phyloP scores from a whole-genome alignment of 2,329 filamentous ascomycete genomes.

The Elsinoe ampelina region DNA sequence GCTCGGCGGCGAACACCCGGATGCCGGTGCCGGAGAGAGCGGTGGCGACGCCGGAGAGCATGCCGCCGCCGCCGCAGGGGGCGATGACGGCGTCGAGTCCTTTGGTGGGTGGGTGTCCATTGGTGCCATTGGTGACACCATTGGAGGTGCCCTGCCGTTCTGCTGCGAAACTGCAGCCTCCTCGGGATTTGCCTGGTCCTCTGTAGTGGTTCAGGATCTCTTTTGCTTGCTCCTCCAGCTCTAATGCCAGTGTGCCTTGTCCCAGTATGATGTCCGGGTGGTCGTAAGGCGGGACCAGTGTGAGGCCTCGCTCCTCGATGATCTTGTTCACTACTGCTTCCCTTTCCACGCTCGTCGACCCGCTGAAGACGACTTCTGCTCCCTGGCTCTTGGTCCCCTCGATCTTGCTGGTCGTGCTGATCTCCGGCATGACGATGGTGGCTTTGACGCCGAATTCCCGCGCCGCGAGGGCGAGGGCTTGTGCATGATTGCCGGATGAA shows the following conservation, averaged over 20 bases:
- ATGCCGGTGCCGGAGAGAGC: constrained; percentile 63
- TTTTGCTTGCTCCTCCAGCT: constrained; percentile 65
- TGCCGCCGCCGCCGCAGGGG: constrained; percentile 79
- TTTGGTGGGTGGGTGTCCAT: constrained; percentile 13
- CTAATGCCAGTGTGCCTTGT: constrained; percentile 81
- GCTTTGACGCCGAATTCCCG: constrained; percentile 63
- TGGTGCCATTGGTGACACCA: not conserved
- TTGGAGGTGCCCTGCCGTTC: constrained; percentile 15
- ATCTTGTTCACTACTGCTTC: constrained; percentile 67
- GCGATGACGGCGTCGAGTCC: constrained; percentile 53
- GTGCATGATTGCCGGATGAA: constrained; percentile 87
- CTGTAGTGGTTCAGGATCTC: constrained; percentile 36
- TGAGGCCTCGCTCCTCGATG: constrained; percentile 61
- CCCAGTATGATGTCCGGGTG: constrained; percentile 86
- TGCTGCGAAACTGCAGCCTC: constrained; percentile 21
- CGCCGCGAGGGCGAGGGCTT: constrained; percentile 82
- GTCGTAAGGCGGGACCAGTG: constrained; percentile 82
- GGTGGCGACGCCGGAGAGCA: constrained; percentile 75
- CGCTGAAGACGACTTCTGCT: constrained; percentile 69
- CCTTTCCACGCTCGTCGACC: constrained; percentile 69
- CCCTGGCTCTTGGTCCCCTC: constrained; percentile 71
- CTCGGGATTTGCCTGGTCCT: constrained; percentile 9
- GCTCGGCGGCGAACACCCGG: constrained; percentile 78
- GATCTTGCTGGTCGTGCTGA: constrained; percentile 77
- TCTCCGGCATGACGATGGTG: constrained; percentile 87